Evolutionary conservation across 2,329 filamentous ascomycete species (phyloP), one percentile per base, ranked within the genome.

Genomic region (Alternaria dauci): DNA sequence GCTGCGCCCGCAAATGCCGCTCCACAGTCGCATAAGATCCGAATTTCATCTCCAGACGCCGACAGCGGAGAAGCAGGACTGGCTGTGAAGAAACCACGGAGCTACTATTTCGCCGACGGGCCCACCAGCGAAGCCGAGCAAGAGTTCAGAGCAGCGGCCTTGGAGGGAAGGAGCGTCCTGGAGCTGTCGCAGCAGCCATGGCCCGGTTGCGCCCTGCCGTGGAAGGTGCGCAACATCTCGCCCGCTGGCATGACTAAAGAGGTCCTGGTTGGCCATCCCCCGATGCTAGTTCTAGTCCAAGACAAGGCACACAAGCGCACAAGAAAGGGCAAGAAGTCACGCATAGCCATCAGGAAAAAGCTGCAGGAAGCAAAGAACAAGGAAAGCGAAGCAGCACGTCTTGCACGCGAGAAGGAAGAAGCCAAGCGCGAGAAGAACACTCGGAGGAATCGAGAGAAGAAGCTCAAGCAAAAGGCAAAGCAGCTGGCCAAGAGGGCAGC

Each of bases 371-470:
- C 54, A 8, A 69, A 70, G 36, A 53, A 61, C 25, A 78, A 72
- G 60, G 59, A 68, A 18, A 64, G 63, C 7, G 70, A 76, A 54
- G 58, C 66, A 36, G 66, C 68, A 25, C 70, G 60, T 52, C 59
- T 73, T 38, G 70, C 73, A 11, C 62, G 69, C 11, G 72, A 75
- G 55, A 78, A 76, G 58, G 71, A 76, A 39, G 74, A 76, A 18
- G 69, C 72, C 5, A 75, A 76, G 55, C 69, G 71, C 14, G 76
- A 78, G 63, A 78, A 78, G 67, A 65, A 71, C 42, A 77, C 75
- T 3, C 67, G 74, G 52, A 67, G 70, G n/a, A 78, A 78, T 58
- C 65, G 76, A 16, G 75, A 78, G 60, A 78, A 78, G 69, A 78
- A 78, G 60, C 59, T 78, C 39, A 78, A 77, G 61, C 76, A 74